Base-by-base conservation (phyloP, 257 asterid species). In the Gentiana macrophylla region DNA sequence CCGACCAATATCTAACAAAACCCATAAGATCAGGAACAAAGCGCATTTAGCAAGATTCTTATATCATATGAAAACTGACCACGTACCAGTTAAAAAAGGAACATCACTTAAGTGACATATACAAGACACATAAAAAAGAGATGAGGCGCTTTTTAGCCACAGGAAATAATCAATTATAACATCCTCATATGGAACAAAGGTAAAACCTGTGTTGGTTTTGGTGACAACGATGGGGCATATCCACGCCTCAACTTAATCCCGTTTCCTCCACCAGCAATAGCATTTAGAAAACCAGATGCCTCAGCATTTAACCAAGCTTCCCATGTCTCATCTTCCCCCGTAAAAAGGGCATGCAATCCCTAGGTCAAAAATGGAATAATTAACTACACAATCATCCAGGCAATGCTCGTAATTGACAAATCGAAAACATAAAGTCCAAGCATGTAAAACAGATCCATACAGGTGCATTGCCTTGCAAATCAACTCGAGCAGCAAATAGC, bases 261-360 rank as follows among this genome's bases (percentile, higher is more conserved):
- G 44, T 68, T 81, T 67, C 77, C 70, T 52, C 83, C 77, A 37
- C 78, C 50, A 62, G 67, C 70, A 64, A 85, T 64, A 63, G 77
- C 74, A 71, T 69, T 61, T 37, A 86, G 76, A 68, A 87, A 69
- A 45, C 95, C 94, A 77, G 98, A 83, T 66, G 86, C 62, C 67
- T 83, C 88, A 58, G 60, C 77, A 77, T 61, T 74, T 65, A 92
- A 77, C 97, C 97, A 88, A 58, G 95, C 97, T 72, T 92, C 98
- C 97, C 98, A 92, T 52, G 97, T 81, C 67, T 80, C 86, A 79
- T 92, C 97, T 73, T 92, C 98, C 61, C 98, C 97, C 34, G 93
- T 88, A 70, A 88, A 92, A 59, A 92, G 94, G 24, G 94, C 94
- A 76, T 86, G 81, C 61, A 92, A 55, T 57, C 95, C 92, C 97